Evolutionary conservation across 495 filamentous ascomycete genomes (phyloP).

Genomic region (Aspergillus indologenus): DNA sequence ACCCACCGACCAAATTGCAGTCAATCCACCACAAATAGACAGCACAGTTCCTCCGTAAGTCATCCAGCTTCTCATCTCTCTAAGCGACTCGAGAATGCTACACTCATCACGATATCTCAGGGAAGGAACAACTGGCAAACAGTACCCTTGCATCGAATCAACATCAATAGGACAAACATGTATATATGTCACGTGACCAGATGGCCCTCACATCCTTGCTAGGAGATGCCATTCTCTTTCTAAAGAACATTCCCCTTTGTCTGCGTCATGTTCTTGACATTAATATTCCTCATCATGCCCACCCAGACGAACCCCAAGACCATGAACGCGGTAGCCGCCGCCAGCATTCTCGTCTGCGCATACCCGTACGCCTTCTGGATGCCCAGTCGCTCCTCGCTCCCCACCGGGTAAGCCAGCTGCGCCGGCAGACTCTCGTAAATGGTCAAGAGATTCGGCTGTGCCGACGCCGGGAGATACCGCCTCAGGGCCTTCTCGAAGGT

Average conservation of each 20-base stretch:
- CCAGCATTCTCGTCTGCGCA: conserved; percentile 53
- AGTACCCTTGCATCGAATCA: too few species aligned
- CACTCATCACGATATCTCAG: too few species aligned
- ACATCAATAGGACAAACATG: too few species aligned
- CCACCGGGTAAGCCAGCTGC: conserved; percentile 42
- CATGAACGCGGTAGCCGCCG: conserved; percentile 45
- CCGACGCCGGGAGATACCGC: conserved; percentile 52
- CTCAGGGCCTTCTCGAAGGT: conserved; percentile 52
- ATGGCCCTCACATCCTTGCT: too few species aligned
- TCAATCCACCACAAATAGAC: too few species aligned
- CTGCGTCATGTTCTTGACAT: conserved; percentile 51
- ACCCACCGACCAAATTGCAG: too few species aligned
- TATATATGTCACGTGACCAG: too few species aligned
- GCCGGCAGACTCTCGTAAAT: conserved; percentile 51
- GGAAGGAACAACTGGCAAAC: too few species aligned
- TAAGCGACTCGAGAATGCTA: too few species aligned
- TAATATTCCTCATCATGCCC: conserved; percentile 52
- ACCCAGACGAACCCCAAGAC: conserved; percentile 43
- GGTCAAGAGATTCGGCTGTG: conserved; percentile 27
- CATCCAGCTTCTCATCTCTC: too few species aligned
- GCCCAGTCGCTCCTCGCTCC: conserved; percentile 32
- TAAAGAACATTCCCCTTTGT: conserved; percentile 29
- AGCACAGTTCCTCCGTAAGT: too few species aligned
- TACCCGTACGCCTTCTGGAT: conserved; percentile 57
- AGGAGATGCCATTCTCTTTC: background rate